A percentile compares a stretch with the other conserved stretches of the same genome.
Conservation (phyloP, 192 early-diverging fungal species). For the Backusella luteola region DNA sequence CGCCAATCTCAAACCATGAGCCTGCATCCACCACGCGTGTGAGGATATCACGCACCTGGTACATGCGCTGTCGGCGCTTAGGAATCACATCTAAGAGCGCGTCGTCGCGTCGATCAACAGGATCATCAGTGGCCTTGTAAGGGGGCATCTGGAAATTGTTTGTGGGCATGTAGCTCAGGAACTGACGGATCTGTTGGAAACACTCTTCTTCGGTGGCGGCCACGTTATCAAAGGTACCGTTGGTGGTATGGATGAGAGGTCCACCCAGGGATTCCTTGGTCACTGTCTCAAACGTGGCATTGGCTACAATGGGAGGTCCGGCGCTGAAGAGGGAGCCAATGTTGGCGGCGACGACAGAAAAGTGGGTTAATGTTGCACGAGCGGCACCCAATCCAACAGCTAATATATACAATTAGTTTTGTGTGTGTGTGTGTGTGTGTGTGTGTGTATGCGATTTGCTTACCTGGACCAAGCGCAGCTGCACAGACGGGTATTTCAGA, state of each 20-base stretch:
- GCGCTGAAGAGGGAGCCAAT: slow-evolving; percentile 36
- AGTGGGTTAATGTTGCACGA: slow-evolving; percentile 35
- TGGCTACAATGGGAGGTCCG: slow-evolving; percentile 35
- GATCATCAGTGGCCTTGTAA: slow-evolving; percentile 4
- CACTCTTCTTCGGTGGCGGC: slow-evolving; percentile 28
- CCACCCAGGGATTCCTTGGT: slow-evolving; percentile 34
- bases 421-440: neutral
- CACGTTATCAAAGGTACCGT: slow-evolving; percentile 38
- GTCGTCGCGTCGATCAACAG: slow-evolving; percentile 20
- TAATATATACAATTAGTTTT: neutral
- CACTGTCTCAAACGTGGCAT: slow-evolving; percentile 33
- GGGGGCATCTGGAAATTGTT: slow-evolving; percentile 25
- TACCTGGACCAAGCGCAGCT: slow-evolving; percentile 35
- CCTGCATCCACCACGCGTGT: slow-evolving; percentile 23
- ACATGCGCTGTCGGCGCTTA: slow-evolving; percentile 26
- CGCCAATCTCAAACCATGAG: slow-evolving; percentile 39
- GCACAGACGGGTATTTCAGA: slow-evolving; percentile 37
- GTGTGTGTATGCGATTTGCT: neutral
- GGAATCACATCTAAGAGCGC: slow-evolving; percentile 26
- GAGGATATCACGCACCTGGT: slow-evolving; percentile 34
- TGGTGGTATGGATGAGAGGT: slow-evolving; percentile 32
- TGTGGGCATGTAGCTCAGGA: slow-evolving; percentile 22
- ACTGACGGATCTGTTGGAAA: slow-evolving; percentile 30
- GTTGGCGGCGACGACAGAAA: slow-evolving; percentile 25
- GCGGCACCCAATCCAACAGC: slow-evolving; percentile 39